These are phyloP conservation scores for Staphylotrichum longicolle DNA, from an alignment of 495 filamentous ascomycete species.

Conservation along the genomic window DNA sequence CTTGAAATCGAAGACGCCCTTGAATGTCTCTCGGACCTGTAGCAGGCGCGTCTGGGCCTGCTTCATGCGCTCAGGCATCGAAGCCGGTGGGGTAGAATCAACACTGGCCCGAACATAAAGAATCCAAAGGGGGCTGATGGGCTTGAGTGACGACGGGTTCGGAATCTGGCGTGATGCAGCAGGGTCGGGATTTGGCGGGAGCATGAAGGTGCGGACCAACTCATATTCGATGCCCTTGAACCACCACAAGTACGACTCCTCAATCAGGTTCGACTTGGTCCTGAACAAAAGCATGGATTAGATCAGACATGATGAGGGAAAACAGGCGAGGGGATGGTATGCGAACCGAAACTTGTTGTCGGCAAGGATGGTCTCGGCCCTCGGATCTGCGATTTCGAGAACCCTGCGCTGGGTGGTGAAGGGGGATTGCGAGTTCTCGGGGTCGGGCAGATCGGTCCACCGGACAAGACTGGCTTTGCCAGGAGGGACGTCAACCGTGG, in stretches of 20 bases:
- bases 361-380: slow-evolving; percentile 27
- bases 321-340: background rate
- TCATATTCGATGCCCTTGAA: slow-evolving; percentile 42
- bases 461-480: slow-evolving; percentile 25
- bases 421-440: slow-evolving; percentile 28
- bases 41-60: slow-evolving; percentile 39
- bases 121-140: slow-evolving; percentile 35
- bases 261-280: slow-evolving; percentile 39
- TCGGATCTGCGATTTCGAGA: slow-evolving; percentile 30
- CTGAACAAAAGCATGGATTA: slow-evolving; percentile 22
- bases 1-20: slow-evolving; percentile 47
- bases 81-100: slow-evolving; percentile 27
- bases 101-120: slow-evolving; percentile 42
- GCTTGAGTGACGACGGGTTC: slow-evolving; percentile 24
- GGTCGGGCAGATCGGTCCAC: slow-evolving; percentile 48
- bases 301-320: background rate
- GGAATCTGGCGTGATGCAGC: slow-evolving; percentile 16
- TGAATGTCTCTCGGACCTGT: slow-evolving; percentile 34
- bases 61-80: slow-evolving; percentile 41
- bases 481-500: background rate
- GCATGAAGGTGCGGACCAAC: slow-evolving; percentile 36
- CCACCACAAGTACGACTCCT: slow-evolving; percentile 46
- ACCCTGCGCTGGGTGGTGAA: slow-evolving; percentile 42
- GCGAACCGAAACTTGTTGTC: slow-evolving; percentile 39
- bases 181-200: slow-evolving; percentile 18